Base-by-base conservation (phyloP, 176 grass and related monocot species). In the Microstegium vimineum region DNA sequence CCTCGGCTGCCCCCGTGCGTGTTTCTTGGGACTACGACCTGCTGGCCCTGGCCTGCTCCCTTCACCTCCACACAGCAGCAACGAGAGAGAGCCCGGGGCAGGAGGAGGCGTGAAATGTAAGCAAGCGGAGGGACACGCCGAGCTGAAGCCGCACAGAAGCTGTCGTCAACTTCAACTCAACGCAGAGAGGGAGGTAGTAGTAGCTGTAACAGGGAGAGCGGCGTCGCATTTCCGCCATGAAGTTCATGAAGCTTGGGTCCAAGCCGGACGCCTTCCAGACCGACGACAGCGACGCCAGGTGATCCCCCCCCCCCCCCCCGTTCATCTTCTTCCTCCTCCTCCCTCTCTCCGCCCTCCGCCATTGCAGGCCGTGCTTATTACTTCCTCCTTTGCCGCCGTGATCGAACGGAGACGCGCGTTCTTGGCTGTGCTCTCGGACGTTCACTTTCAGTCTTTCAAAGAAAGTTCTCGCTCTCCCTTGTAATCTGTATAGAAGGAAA, bases 161-260 rank as follows among this genome's bases (percentile, higher is more conserved):
- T 88, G 82, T 85, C 78, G 77, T 23, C 32, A 9, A 5, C 5
- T 57, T 0, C n/a, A 62, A 40, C 31, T 15, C 7, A 2, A 5
- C 45, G 12, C 20, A 37, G 38, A 51, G 17, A 18, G 52, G 1
- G 52, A 56, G 23, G 4, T 2, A 9, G 51, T n/a, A 49, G 41
- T 49, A 56, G 52, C 17, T 1, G 51, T 22, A 54, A 20, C 51
- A 26, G 56, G 4, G 23, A 62, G 65, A 22, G 75, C 13, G 7
- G 23, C 25, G 15, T 1, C 8, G 45, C 45, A 4, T 3, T 30
- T 38, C 51, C 83, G 45, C 47, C 79, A 94, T 94, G 92, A 94
- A 94, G 89, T 91, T 89, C 83, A 94, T 94, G 92, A 94, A 91
- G 84, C 92, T 94, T 42, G 92, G 92, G 47, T 94, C 92, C 84